These are phyloP conservation scores for Paramarasmius palmivorus DNA, from an alignment of 1,284 basidiomycete genomes.

Conservation along the genomic window DNA sequence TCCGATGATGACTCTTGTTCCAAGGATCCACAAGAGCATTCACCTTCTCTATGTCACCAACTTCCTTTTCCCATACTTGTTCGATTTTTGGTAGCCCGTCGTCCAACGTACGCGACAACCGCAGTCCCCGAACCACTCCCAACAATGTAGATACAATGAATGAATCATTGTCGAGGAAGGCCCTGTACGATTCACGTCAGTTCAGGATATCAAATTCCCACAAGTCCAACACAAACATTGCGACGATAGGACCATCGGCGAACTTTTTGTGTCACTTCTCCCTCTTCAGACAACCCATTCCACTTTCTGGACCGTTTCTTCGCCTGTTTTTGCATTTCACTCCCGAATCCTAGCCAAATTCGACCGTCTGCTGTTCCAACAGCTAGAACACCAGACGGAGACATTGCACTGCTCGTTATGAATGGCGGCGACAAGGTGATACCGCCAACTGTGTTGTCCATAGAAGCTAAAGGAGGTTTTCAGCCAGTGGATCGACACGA, in stretches of 20 bases:
- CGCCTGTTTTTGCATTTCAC: constrained; percentile 43
- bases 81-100: constrained; percentile 32
- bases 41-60: constrained; percentile 52
- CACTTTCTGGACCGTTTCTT: constrained; percentile 67
- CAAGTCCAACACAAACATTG: constrained; percentile 47
- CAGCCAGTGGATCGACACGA: not conserved
- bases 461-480: constrained; percentile 33
- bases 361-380: constrained; percentile 75
- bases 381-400: constrained; percentile 58
- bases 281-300: constrained; percentile 60
- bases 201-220: not conserved
- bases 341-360: constrained; percentile 66
- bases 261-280: constrained; percentile 48
- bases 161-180: constrained; percentile 45
- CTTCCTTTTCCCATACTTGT: constrained; percentile 45
- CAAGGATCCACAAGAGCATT: constrained; percentile 54
- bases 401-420: constrained; percentile 59
- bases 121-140: constrained; percentile 52
- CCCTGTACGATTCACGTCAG: constrained; percentile 37
- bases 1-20: constrained; percentile 51
- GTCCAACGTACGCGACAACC: constrained; percentile 36
- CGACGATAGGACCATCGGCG: constrained; percentile 71
- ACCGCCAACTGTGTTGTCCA: constrained; percentile 38
- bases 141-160: constrained; percentile 60
- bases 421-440: constrained; percentile 73